Conservation (phyloP, 257 asterid species). For the Solanum bukasovii region DNA sequence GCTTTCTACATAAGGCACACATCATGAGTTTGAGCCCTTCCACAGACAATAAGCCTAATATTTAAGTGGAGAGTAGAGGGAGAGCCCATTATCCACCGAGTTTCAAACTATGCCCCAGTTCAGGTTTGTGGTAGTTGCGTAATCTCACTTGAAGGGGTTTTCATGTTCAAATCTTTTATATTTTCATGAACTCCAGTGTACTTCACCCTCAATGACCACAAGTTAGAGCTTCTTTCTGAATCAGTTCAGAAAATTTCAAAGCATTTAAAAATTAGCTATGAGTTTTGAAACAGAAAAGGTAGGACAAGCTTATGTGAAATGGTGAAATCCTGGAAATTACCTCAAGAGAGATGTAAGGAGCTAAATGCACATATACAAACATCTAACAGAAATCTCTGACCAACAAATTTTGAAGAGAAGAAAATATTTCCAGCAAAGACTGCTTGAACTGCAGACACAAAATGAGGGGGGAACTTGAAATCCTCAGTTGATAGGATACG, state of each 20-base stretch:
- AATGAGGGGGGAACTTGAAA: neutral
- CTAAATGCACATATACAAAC: neutral
- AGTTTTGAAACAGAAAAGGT: neutral
- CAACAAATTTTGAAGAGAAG: neutral
- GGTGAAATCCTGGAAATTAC: neutral
- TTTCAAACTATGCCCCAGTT: neutral
- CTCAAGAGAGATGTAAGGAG: neutral
- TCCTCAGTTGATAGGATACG: slow-evolving; percentile 39
- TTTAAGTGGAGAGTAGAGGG: neutral
- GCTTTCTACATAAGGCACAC: neutral
- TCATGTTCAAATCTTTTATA: neutral
- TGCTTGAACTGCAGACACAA: neutral
- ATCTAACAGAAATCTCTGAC: neutral
- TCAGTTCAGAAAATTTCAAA: neutral
- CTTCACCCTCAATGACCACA: neutral
- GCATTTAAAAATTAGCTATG: neutral
- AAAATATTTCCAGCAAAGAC: neutral
- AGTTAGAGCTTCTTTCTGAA: neutral
- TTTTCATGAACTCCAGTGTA: neutral
- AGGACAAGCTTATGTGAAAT: neutral
- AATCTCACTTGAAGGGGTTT: neutral
- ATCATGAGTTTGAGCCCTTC: neutral
- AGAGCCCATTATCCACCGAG: neutral
- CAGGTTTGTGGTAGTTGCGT: neutral
- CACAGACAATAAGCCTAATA: neutral